Evolutionary conservation across 2,329 filamentous ascomycete species (phyloP).

Genomic region (Aureobasidium uvarum): DNA sequence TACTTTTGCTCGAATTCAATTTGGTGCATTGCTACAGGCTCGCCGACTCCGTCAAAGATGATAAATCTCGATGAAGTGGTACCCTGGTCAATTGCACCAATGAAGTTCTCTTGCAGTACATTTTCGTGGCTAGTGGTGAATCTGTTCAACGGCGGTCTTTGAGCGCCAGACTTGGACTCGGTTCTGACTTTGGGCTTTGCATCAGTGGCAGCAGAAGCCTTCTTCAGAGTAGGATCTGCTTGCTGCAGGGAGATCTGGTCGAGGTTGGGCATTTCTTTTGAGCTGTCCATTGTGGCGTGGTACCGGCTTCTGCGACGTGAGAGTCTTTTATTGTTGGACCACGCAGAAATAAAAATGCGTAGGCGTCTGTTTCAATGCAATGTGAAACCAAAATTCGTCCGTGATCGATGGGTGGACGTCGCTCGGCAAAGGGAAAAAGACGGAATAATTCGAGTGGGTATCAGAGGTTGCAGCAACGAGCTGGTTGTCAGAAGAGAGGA

Average conservation of each 20-base stretch:
- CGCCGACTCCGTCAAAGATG: constrained; percentile 75
- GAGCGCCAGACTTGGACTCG: constrained; percentile 15
- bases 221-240: constrained; percentile 11
- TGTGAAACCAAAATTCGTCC: neutral
- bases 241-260: constrained; percentile 1
- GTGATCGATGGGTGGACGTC: neutral
- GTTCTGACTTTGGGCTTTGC: constrained; percentile 18
- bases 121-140: constrained; percentile 40
- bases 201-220: constrained; percentile 22
- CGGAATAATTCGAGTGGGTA: constrained; percentile 14
- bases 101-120: constrained; percentile 57
- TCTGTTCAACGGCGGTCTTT: constrained; percentile 29
- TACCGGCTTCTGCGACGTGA: constrained; percentile 1
- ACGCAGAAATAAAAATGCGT: constrained; percentile 19
- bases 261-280: constrained; percentile 19
- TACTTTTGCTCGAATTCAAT: constrained; percentile 79
- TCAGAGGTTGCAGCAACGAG: constrained; percentile 4
- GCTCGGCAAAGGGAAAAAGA: constrained; percentile 17
- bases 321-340: neutral
- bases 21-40: constrained; percentile 75
- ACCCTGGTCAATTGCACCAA: constrained; percentile 82
- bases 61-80: constrained; percentile 84
- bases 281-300: constrained; percentile 14
- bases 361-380: neutral
- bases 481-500: constrained; percentile 1